A percentile compares a stretch with the other conserved stretches of the same genome.
Conservation (phyloP, 2,329 filamentous ascomycete species). For the Trichoderma oligosporum region DNA sequence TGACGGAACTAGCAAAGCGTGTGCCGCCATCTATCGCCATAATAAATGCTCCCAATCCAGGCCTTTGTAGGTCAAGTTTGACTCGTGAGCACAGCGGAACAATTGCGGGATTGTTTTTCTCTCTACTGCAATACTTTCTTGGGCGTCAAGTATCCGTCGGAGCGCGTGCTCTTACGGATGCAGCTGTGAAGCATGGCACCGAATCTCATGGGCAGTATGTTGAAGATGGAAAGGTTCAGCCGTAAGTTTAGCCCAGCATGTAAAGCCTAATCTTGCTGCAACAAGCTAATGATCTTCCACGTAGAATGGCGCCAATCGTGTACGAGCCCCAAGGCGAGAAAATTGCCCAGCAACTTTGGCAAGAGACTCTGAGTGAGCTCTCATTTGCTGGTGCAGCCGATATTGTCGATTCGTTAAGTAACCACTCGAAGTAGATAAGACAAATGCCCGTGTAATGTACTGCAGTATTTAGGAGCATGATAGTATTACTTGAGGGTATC, state of each 20-base stretch:
- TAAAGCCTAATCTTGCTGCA: not conserved
- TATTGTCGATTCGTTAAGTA: not conserved
- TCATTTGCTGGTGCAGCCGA: not conserved
- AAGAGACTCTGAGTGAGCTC: not conserved
- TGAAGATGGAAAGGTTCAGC: slow-evolving; percentile 7
- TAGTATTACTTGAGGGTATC: too few species aligned
- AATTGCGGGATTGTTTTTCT: not conserved
- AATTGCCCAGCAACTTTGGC: not conserved
- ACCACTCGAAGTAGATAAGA: not conserved
- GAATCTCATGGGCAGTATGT: slow-evolving; percentile 10
- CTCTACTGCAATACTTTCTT: not conserved
- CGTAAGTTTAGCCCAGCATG: not conserved
- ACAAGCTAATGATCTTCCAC: not conserved
- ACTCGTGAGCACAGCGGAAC: not conserved
- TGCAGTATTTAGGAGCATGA: too few species aligned
- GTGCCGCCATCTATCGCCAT: not conserved
- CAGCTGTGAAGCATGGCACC: not conserved
- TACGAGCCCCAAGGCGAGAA: not conserved
- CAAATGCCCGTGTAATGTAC: too few species aligned
- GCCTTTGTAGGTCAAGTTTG: not conserved
- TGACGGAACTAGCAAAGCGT: not conserved
- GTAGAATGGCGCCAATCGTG: not conserved
- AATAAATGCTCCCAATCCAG: slow-evolving; percentile 4
- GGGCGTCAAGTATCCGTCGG: not conserved
- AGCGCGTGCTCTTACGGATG: not conserved